Conservation (phyloP, 2,329 filamentous ascomycete genomes). For the Celoporthe dispersa region DNA sequence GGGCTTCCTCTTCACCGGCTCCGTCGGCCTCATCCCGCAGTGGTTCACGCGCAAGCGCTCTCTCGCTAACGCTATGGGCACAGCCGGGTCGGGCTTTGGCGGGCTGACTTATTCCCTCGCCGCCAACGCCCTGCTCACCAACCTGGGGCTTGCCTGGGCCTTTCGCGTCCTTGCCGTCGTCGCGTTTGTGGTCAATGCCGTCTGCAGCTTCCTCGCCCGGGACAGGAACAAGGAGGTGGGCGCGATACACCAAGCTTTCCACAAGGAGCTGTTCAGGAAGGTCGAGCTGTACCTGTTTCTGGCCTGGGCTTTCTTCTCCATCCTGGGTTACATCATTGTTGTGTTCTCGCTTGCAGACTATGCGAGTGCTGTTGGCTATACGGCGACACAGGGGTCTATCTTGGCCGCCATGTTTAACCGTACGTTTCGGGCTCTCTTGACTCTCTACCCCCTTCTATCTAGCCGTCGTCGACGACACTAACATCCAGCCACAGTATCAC, state of each 20-base stretch:
- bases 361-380: slow-evolving; percentile 68
- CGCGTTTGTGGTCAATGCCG: slow-evolving; percentile 65
- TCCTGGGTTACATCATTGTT: slow-evolving; percentile 77
- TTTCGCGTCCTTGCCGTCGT: slow-evolving; percentile 69
- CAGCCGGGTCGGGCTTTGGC: slow-evolving; percentile 75
- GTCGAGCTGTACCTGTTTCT: slow-evolving; percentile 68
- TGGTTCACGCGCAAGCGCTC: slow-evolving; percentile 74
- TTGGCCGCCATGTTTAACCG: slow-evolving; percentile 76
- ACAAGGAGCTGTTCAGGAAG: slow-evolving; percentile 63
- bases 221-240: slow-evolving; percentile 76
- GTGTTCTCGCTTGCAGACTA: slow-evolving; percentile 79
- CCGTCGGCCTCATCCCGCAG: slow-evolving; percentile 70
- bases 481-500: slow-evolving; percentile 47
- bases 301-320: slow-evolving; percentile 70
- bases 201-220: slow-evolving; percentile 65
- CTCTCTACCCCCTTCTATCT: not conserved
- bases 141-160: slow-evolving; percentile 67
- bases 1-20: slow-evolving; percentile 75
- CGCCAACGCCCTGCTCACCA: slow-evolving; percentile 69
- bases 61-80: slow-evolving; percentile 70
- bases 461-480: not conserved
- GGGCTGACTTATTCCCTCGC: slow-evolving; percentile 72
- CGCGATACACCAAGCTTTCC: slow-evolving; percentile 69
- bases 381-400: slow-evolving; percentile 68
- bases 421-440: slow-evolving; percentile 42